Evolutionary conservation across 2,329 filamentous ascomycete species (phyloP).

Genomic region (Fusarium sarcochroum): DNA sequence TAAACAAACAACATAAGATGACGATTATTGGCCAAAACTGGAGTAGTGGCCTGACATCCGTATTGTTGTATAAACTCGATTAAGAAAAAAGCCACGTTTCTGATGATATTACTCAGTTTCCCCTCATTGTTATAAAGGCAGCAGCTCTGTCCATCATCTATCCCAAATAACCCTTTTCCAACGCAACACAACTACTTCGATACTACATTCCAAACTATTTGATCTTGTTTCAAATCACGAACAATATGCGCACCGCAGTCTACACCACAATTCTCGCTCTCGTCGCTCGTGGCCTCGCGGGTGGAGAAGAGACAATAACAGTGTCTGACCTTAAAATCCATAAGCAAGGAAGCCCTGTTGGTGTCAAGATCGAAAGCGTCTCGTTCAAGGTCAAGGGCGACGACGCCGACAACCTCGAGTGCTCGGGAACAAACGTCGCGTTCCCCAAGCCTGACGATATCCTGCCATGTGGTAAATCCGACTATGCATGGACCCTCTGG

Average conservation of each 20-base stretch:
- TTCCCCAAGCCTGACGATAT: conserved; percentile 19
- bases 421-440: conserved; percentile 23
- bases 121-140: not conserved
- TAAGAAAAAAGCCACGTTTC: conserved; percentile 1
- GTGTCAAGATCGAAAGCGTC: conserved; percentile 9
- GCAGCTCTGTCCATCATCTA: not conserved
- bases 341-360: conserved; percentile 15
- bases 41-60: not conserved
- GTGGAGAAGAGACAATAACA: conserved; percentile 18
- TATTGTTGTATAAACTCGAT: not conserved
- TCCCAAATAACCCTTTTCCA: not conserved
- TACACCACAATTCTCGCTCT: conserved; percentile 8
- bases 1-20: not conserved
- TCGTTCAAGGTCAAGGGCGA: conserved; percentile 29
- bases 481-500: conserved; percentile 22
- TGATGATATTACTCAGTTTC: not conserved
- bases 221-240: not conserved
- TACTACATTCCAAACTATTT: not conserved
- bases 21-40: not conserved
- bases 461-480: conserved; percentile 9
- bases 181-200: not conserved
- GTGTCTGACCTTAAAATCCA: conserved; percentile 29
- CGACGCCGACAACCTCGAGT: conserved; percentile 20
- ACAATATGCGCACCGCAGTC: conserved; percentile 15
- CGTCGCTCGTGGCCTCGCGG: conserved; percentile 4